Conservation (phyloP, 75 land plant genomes). For the Pinus taeda region DNA sequence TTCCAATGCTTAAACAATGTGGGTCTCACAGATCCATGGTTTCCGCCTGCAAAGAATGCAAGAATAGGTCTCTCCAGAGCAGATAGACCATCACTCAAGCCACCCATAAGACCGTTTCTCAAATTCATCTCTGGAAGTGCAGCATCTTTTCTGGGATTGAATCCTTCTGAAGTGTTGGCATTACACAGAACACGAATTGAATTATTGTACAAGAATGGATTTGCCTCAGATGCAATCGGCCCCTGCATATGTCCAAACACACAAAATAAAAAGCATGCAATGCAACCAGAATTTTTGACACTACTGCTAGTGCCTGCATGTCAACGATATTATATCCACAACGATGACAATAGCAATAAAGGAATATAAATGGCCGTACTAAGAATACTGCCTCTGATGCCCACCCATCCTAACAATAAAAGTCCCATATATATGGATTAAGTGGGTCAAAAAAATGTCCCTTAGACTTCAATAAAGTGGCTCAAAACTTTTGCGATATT, state of each 20-base stretch:
- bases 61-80: conserved; percentile 39
- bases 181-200: conserved; percentile 65
- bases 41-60: conserved; percentile 67
- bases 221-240: conserved; percentile 26
- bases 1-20: conserved; percentile 46
- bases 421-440: too few relatives aligned
- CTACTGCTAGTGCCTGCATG: too few relatives aligned
- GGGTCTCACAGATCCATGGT: conserved; percentile 60
- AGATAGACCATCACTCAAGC: conserved; percentile 42
- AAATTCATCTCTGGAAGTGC: conserved; percentile 61
- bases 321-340: too few relatives aligned
- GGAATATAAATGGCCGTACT: too few relatives aligned
- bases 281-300: too few relatives aligned
- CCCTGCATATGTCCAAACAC: conserved; percentile 25
- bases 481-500: too few relatives aligned
- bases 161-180: conserved; percentile 75
- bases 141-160: conserved; percentile 56
- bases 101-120: conserved; percentile 9
- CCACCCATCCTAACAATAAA: too few relatives aligned
- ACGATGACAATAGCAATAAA: too few relatives aligned
- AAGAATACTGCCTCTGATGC: too few relatives aligned
- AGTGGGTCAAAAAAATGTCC: too few relatives aligned
- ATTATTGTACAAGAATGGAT: conserved; percentile 25
- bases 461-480: too few relatives aligned
- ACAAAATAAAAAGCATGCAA: background rate